Evolutionary conservation across 352 stramenopile genomes (phyloP).

Genomic region (Phytophthora agathidicida): DNA sequence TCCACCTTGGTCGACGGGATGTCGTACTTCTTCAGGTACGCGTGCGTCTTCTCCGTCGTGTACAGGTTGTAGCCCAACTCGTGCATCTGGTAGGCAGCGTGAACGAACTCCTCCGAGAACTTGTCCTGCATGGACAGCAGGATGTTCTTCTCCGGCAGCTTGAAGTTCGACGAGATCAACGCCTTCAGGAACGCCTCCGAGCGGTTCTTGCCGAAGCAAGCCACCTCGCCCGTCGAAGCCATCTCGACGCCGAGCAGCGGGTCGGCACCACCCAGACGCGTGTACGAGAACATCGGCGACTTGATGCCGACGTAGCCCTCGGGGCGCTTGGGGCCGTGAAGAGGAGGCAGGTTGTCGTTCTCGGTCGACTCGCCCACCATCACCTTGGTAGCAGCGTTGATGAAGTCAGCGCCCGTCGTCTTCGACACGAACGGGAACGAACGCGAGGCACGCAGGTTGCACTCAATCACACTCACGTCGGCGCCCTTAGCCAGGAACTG

Average conservation of each 20-base stretch:
- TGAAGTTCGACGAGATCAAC: slow-evolving; percentile 78
- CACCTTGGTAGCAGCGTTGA: slow-evolving; percentile 96
- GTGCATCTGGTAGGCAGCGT: slow-evolving; percentile 95
- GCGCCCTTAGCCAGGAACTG: slow-evolving; percentile 99
- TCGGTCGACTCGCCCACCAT: slow-evolving; percentile 93
- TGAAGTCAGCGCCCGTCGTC: slow-evolving; percentile 99
- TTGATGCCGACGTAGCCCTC: slow-evolving; percentile 95
- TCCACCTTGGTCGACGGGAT: slow-evolving; percentile 86
- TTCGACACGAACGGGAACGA: slow-evolving; percentile 99
- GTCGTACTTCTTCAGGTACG: slow-evolving; percentile 89
- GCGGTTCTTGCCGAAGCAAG: slow-evolving; percentile 96
- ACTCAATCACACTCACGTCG: slow-evolving; percentile 99
- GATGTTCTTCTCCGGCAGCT: slow-evolving; percentile 89
- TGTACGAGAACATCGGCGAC: slow-evolving; percentile 97
- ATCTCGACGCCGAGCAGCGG: slow-evolving; percentile 98
- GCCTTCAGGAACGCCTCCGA: slow-evolving; percentile 98
- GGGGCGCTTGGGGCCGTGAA: slow-evolving; percentile 96
- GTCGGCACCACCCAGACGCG: slow-evolving; percentile 91
- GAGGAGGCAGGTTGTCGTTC: slow-evolving; percentile 94
- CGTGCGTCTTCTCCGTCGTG: slow-evolving; percentile 94
- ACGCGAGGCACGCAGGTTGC: slow-evolving; percentile 98
- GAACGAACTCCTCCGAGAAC: slow-evolving; percentile 96
- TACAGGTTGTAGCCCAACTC: slow-evolving; percentile 96
- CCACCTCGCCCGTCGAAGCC: slow-evolving; percentile 97
- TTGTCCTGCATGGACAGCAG: slow-evolving; percentile 94